phyloP scores from a whole-genome alignment of 371 early-diverging fungal genomes.

The Mucor ambiguus region DNA sequence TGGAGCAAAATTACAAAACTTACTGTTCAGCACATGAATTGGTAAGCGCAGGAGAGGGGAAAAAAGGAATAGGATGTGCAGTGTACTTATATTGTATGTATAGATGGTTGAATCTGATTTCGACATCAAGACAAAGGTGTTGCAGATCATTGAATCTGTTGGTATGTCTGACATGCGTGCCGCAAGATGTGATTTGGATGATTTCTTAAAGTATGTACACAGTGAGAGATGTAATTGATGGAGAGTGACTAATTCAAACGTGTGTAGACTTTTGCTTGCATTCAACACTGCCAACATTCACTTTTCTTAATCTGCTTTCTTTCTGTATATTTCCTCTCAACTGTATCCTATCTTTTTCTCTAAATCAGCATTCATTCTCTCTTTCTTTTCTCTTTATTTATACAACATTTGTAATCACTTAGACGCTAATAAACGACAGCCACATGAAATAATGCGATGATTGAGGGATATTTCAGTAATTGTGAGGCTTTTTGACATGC shows the following conservation, averaged over 20 bases:
- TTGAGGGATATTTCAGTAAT: not conserved
- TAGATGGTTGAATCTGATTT: constrained; percentile 84
- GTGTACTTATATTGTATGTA: not conserved
- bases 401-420: not conserved
- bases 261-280: constrained; percentile 63
- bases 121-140: constrained; percentile 79
- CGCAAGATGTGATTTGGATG: constrained; percentile 91
- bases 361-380: not conserved
- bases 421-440: not conserved
- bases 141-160: constrained; percentile 67
- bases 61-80: not conserved
- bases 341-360: not conserved
- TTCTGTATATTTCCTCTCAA: constrained; percentile 3
- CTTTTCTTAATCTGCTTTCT: constrained; percentile 48
- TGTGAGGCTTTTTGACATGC: not conserved
- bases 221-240: not conserved
- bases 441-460: not conserved
- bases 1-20: constrained; percentile 95
- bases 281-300: constrained; percentile 80
- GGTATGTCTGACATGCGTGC: constrained; percentile 83
- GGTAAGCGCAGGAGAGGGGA: constrained; percentile 29
- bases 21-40: constrained; percentile 78
- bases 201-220: constrained; percentile 75
- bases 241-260: not conserved
- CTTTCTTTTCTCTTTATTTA: not conserved